These are phyloP conservation scores for Dissophora globulifera DNA, from an alignment of 192 early-diverging fungal genomes.

Conservation along the genomic window DNA sequence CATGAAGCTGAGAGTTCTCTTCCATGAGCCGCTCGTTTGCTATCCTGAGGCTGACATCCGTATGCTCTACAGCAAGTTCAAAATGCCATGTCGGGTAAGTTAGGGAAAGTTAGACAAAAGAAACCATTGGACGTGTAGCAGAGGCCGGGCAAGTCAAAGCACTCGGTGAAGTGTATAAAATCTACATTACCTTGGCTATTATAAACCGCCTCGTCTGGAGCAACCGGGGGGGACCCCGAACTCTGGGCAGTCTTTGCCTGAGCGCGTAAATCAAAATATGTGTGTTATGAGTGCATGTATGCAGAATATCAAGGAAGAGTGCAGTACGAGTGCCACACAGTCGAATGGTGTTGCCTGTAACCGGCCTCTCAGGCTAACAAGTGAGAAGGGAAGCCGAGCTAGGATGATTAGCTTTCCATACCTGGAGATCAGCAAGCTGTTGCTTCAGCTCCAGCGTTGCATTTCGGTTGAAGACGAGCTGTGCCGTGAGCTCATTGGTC, in stretches of 20 bases:
- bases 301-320: no score
- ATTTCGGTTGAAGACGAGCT: slow-evolving; percentile 56
- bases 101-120: no score
- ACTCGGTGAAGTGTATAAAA: no score
- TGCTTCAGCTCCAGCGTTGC: slow-evolving; percentile 44
- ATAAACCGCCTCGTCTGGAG: slow-evolving; percentile 3
- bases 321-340: no score
- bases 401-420: neutral
- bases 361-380: no score
- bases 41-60: slow-evolving; percentile 43
- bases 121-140: no score
- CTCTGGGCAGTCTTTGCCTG: slow-evolving; percentile 39
- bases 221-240: neutral
- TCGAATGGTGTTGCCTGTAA: no score
- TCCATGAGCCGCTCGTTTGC: slow-evolving; percentile 41
- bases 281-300: no score
- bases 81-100: no score
- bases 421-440: slow-evolving; percentile 58
- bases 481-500: slow-evolving; percentile 58
- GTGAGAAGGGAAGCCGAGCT: neutral
- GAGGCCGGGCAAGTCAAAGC: no score
- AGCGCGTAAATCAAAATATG: neutral
- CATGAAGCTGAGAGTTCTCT: slow-evolving; percentile 48
- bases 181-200: slow-evolving; percentile 5
- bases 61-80: slow-evolving; percentile 33